Conservation (phyloP, 129 eudicot genomes). For the Solidago caesia region DNA sequence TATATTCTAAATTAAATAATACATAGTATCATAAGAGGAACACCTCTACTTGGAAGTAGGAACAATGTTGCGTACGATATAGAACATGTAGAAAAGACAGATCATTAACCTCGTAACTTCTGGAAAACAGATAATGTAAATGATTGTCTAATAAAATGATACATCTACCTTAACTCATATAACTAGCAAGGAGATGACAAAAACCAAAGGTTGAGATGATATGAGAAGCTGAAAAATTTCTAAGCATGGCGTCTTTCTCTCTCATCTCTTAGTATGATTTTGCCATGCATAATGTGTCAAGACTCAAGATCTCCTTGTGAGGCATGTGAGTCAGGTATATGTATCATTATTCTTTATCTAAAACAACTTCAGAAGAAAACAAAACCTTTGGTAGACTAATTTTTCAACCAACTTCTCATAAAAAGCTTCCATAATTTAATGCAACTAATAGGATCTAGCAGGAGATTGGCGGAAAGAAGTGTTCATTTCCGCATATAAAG, state of each 20-base stretch:
- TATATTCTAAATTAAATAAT: constrained; percentile 8
- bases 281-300: too few species aligned
- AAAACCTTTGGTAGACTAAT: neutral
- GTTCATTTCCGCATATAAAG: constrained; percentile 1
- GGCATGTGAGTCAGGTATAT: too few species aligned
- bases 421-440: neutral
- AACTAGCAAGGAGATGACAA: too few species aligned
- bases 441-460: constrained; percentile 2
- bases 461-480: neutral
- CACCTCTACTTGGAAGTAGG: neutral
- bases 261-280: too few species aligned
- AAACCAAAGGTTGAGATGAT: too few species aligned
- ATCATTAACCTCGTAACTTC: neutral
- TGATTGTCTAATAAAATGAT: neutral
- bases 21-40: neutral
- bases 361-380: neutral
- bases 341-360: neutral
- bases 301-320: too few species aligned
- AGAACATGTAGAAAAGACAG: neutral
- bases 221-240: too few species aligned
- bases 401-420: neutral
- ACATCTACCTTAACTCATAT: too few species aligned
- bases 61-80: neutral
- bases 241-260: too few species aligned
- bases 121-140: constrained; percentile 11